Percentiles rank a stretch among this genome's conserved stretches.
These are phyloP conservation scores for Diaporthe citrichinensis DNA, from an alignment of 2,329 filamentous ascomycete genomes.

Conservation along the genomic window DNA sequence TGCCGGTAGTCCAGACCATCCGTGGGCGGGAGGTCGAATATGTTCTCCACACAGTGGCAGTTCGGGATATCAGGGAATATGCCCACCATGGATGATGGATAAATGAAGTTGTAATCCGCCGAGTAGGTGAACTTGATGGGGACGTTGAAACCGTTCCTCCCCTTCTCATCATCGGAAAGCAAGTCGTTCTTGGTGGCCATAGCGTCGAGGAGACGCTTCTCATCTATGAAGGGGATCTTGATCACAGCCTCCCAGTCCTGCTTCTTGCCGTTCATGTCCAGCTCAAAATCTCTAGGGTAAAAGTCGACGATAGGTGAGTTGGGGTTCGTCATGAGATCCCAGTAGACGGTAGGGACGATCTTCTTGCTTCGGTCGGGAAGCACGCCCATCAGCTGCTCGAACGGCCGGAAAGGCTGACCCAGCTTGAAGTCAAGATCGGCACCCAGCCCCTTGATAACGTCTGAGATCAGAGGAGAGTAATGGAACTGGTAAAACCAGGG, in stretches of 20 bases:
- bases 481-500: conserved; percentile 98
- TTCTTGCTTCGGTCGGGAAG: conserved; percentile 97
- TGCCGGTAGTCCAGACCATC: conserved; percentile 90
- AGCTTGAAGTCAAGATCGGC: conserved; percentile 94
- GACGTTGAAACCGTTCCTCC: conserved; percentile 91
- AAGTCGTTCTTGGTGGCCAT: conserved; percentile 88
- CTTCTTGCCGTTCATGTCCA: conserved; percentile 99
- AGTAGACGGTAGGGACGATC: conserved; percentile 90
- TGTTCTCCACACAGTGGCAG: conserved; percentile 95
- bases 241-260: conserved; percentile 99
- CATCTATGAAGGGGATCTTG: conserved; percentile 99
- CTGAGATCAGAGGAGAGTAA: conserved; percentile 94
- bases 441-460: conserved; percentile 88
- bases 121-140: conserved; percentile 94
- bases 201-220: conserved; percentile 84
- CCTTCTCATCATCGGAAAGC: conserved; percentile 83
- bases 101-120: conserved; percentile 81
- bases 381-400: conserved; percentile 98
- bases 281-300: conserved; percentile 94
- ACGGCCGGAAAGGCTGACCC: conserved; percentile 94
- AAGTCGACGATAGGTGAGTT: conserved; percentile 97
- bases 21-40: conserved; percentile 93
- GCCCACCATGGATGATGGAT: conserved; percentile 88
- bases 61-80: conserved; percentile 90
- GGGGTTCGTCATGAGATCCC: conserved; percentile 91